Percentiles rank a stretch among this genome's conserved stretches.
Conservation (phyloP, 768 basidiomycete genomes). For the Ramaria sp. region DNA sequence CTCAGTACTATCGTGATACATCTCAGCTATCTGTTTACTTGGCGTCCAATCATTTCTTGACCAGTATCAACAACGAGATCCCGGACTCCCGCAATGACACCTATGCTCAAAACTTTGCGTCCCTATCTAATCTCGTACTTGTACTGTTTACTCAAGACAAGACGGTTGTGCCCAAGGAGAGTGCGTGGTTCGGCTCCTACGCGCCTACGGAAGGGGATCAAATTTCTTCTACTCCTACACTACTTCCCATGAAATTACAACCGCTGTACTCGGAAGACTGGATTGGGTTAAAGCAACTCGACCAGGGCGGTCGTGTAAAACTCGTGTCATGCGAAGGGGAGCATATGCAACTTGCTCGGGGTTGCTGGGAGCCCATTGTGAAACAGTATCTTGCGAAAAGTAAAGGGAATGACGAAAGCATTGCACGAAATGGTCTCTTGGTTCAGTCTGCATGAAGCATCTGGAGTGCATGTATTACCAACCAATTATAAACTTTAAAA, state of each 20-base stretch:
- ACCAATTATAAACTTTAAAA: not conserved
- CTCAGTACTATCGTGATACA: conserved; percentile 81
- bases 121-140: conserved; percentile 58
- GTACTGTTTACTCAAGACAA: conserved; percentile 62
- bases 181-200: conserved; percentile 77
- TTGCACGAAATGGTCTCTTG: not conserved
- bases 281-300: conserved; percentile 66
- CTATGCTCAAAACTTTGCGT: conserved; percentile 48
- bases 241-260: conserved; percentile 64
- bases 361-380: conserved; percentile 49
- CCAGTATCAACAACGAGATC: conserved; percentile 74
- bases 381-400: conserved; percentile 15
- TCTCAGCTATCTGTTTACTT: conserved; percentile 47
- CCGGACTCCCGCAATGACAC: conserved; percentile 40
- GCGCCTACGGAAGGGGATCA: conserved; percentile 27
- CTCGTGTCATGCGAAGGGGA: conserved; percentile 56
- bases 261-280: conserved; percentile 69
- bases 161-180: conserved; percentile 78
- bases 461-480: not conserved
- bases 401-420: not conserved
- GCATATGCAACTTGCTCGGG: conserved; percentile 59
- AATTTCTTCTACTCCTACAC: conserved; percentile 18
- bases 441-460: not conserved
- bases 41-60: conserved; percentile 50
- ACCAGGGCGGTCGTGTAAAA: conserved; percentile 50